Conservation (phyloP, 2,329 filamentous ascomycete species). For the Uncinocarpus reesii region DNA sequence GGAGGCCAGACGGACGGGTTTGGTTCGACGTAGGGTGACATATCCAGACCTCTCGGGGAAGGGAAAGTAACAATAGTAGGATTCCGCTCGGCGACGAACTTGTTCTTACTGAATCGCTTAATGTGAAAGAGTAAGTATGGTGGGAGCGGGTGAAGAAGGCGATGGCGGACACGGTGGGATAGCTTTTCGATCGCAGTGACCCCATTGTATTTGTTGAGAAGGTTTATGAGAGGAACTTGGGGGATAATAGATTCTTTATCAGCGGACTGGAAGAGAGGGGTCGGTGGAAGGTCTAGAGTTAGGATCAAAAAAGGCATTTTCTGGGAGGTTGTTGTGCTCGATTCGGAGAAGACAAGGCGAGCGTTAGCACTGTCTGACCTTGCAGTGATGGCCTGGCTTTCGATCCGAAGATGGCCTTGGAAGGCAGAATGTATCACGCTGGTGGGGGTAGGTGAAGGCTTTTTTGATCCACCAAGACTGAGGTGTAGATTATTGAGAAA, state of each 20-base stretch:
- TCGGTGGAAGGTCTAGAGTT: slow-evolving; percentile 81
- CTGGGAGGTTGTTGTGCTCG: slow-evolving; percentile 66
- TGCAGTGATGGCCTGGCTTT: slow-evolving; percentile 87
- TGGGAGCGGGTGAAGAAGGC: slow-evolving; percentile 78
- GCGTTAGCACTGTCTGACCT: slow-evolving; percentile 72
- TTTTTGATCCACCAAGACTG: slow-evolving; percentile 80
- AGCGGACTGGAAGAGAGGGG: slow-evolving; percentile 92
- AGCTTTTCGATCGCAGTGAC: slow-evolving; percentile 76
- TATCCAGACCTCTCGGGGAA: slow-evolving; percentile 68
- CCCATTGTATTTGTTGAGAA: slow-evolving; percentile 90
- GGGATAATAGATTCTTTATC: slow-evolving; percentile 94
- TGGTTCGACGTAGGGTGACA: slow-evolving; percentile 84
- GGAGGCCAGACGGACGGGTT: slow-evolving; percentile 60
- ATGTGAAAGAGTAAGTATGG: slow-evolving; percentile 89
- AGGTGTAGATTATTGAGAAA: slow-evolving; percentile 94
- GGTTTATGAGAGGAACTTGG: slow-evolving; percentile 58
- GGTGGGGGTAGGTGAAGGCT: slow-evolving; percentile 53
- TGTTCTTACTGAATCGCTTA: slow-evolving; percentile 94
- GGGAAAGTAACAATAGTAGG: slow-evolving; percentile 97
- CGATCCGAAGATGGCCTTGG: slow-evolving; percentile 82
- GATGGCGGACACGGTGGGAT: slow-evolving; percentile 77
- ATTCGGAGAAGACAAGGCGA: slow-evolving; percentile 84
- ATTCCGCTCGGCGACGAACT: slow-evolving; percentile 91
- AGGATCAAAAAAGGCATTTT: slow-evolving; percentile 77
- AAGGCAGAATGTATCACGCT: slow-evolving; percentile 88